Conservation (phyloP, 805 yeast species). For the Maudiozyma serrabonitensis region DNA sequence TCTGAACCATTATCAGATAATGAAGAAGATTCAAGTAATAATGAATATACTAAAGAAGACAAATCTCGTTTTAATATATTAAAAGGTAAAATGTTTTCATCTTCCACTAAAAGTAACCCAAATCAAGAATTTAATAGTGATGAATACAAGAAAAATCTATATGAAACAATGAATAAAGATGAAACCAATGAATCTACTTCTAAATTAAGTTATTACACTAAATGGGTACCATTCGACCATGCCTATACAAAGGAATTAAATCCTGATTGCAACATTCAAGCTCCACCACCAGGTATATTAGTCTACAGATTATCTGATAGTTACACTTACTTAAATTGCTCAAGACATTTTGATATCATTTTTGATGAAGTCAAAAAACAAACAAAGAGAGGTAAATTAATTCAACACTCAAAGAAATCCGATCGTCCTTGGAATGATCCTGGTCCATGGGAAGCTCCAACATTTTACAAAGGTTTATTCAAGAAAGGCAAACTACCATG, state of each 20-base stretch:
- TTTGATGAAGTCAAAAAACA: constrained; percentile 52
- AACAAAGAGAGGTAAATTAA: constrained; percentile 53
- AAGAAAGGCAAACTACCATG: background rate
- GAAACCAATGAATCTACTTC: background rate
- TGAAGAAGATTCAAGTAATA: background rate
- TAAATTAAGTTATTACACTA: constrained; percentile 39
- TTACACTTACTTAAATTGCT: constrained; percentile 72
- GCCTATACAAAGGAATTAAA: constrained; percentile 38
- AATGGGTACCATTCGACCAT: constrained; percentile 57
- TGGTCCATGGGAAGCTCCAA: constrained; percentile 42
- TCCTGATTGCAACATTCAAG: constrained; percentile 44
- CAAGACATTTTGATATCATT: constrained; percentile 60
- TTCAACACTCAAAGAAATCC: constrained; percentile 26
- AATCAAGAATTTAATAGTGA: background rate
- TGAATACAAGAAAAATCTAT: background rate
- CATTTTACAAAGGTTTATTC: constrained; percentile 15
- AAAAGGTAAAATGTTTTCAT: background rate
- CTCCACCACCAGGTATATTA: constrained; percentile 87
- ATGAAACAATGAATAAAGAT: background rate
- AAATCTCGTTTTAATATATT: background rate
- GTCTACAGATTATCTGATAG: constrained; percentile 79
- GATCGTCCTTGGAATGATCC: constrained; percentile 90
- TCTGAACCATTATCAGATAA: background rate
- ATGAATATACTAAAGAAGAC: background rate
- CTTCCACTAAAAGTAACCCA: background rate